Evolutionary conservation across 2,329 filamentous ascomycete species (phyloP), one percentile per base, ranked within the genome.

Genomic region (Myrmaecium sp.): DNA sequence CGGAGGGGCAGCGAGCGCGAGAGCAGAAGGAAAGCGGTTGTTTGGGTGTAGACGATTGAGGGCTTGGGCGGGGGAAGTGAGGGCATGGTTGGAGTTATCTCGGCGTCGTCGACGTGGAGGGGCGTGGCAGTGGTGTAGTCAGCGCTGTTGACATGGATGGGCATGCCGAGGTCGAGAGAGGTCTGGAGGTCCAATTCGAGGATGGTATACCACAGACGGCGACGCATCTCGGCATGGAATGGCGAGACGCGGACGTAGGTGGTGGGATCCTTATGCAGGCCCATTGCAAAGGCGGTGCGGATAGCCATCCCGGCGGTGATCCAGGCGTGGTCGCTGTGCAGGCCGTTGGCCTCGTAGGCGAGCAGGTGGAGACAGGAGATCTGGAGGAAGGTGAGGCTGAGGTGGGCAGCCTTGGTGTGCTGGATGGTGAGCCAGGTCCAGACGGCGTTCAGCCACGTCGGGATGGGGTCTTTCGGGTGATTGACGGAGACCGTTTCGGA

Each of bases 141-240:
- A n/a, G n/a, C n/a, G n/a, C n/a, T n/a, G n/a, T n/a, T n/a, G n/a
- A n/a, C n/a, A n/a, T n/a, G n/a, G n/a, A n/a, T n/a, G n/a, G 14
- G 18, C 33, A 41, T 38, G 6, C 36, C 36, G 4, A 32, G 33
- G 22, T 31, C 30, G 27, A 42, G 34, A 2, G 37, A 42, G 8
- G 33, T 35, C 26, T 44, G 41, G 12, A 60, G 32, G 25, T 55
- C 51, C 14, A 57, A 33, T 31, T 60, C 53, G 8, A 58, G 31
- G 5, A 59, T 48, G 0, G 55, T 57, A n/a, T 47, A 43, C 55
- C 56, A 60, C 3, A 59, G 27, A 11, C 55, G 45, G n/a, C 56
- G 47, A 6, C 54, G 52, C 42, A 60, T 54, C 30, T 61, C 57
- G 1, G 27, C 33, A 21, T 47, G 38, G 24, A 43, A 59, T 2